Conservation (phyloP, 192 early-diverging fungal species). For the Coemansia interrupta region DNA sequence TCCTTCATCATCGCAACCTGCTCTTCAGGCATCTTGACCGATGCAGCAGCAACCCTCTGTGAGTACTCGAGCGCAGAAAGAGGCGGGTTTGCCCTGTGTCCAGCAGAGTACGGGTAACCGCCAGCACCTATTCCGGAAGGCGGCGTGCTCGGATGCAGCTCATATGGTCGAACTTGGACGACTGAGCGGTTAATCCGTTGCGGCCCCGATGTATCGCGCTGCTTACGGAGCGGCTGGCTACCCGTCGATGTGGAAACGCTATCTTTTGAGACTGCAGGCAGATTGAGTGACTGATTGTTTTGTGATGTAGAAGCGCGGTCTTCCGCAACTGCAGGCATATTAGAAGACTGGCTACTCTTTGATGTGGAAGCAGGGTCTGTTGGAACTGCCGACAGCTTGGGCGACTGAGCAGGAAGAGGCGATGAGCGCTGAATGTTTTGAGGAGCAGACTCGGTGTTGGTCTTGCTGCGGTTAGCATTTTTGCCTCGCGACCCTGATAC, state of each 20-base stretch:
- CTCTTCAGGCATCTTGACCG: slow-evolving; percentile 19
- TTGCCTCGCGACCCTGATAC: not conserved
- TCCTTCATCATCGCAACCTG: slow-evolving; percentile 34
- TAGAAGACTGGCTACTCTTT: too few species aligned
- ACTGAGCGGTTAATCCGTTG: slow-evolving; percentile 13
- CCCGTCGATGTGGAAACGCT: too few species aligned
- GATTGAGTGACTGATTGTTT: not conserved
- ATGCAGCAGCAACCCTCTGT: not conserved
- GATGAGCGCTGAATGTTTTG: not conserved
- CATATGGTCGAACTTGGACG: slow-evolving; percentile 35
- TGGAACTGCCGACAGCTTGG: not conserved
- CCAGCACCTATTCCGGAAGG: not conserved
- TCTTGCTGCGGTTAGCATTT: not conserved
- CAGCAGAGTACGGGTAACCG: not conserved
- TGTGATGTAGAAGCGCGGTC: too few species aligned
- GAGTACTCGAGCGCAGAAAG: not conserved
- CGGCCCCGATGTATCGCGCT: too few species aligned
- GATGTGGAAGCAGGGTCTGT: too few species aligned
- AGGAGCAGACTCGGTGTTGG: not conserved
- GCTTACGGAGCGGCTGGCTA: too few species aligned
- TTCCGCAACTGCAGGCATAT: not conserved
- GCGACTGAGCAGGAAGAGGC: not conserved
- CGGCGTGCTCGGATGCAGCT: not conserved
- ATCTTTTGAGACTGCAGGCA: not conserved
- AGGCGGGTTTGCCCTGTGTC: not conserved